Base-by-base conservation (phyloP, 2,329 filamentous ascomycete species). In the Dothistroma septosporum region DNA sequence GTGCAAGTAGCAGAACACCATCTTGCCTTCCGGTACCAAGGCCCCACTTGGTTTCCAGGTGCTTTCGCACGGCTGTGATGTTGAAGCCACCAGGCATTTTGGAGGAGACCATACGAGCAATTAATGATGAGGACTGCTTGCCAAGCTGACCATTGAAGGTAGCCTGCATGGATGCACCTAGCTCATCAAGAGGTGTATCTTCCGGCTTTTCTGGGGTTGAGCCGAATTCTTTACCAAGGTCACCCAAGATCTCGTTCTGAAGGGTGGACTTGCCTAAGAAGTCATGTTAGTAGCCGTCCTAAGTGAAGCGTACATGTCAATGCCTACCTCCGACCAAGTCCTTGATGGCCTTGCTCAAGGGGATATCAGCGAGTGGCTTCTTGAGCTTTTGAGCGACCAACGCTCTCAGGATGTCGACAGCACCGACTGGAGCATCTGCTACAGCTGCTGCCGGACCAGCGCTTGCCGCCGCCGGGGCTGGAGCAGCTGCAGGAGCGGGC, bases 61-160 rank as follows among this genome's bases (percentile, higher is more conserved):
- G 95, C 79, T 99, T 99, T 72, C 94, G 86, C 52, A 95, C 91
- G 12, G 91, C 84, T 72, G 93, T 97, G 76, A 97, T 97, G 76
- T 97, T 99, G 85, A 99, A 99, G 64, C 94, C 94, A 80, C 93
- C 94, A 53, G 94, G 94, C 94, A 99, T 99, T 80, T 99, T 99
- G 32, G 94, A 97, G 1, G 94, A 97, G 48, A 99, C 94, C 75
- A 99, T 82, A 69, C 94, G 89, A 54, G 94, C 94, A 75, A 99
- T 89, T 60, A 99, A 85, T 2, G 92, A 95, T 57, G 90, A 89
- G 0, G 94, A 96, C 70, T 97, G 92, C 80, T 99, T 99, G 76
- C 94, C 94, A 63, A 99, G 86, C 79, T 96, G 93, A 69, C 94
- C 94, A 78, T 97, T 94, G 80, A 99, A 99, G n/a, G 93, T 97